A percentile compares a stretch with the other conserved stretches of the same genome.
phyloP scores from a whole-genome alignment of 208 protist species.

The Trypanosomatidae sp. region DNA sequence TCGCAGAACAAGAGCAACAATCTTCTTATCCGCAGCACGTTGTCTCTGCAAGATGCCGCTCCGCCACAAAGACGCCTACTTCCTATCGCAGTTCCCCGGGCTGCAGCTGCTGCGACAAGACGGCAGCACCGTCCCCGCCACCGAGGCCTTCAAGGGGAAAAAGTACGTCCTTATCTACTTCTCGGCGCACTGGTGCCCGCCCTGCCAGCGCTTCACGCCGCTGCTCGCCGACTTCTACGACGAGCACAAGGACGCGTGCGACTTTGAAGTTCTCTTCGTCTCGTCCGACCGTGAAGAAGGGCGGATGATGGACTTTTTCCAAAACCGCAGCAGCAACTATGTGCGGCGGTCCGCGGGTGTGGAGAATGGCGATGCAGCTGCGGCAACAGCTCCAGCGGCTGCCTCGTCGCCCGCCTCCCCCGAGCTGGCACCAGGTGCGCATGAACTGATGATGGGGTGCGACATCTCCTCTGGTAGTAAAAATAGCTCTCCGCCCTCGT shows the following conservation, averaged over 20 bases:
- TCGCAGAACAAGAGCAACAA: no score
- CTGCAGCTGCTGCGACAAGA: constrained; percentile 43
- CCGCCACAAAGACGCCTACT: constrained; percentile 13
- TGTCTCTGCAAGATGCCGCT: constrained; percentile 7
- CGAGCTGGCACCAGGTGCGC: no score
- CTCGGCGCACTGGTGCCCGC: constrained; percentile 80
- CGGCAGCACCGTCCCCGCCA: constrained; percentile 25
- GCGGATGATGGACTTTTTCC: constrained; percentile 66
- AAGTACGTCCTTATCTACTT: constrained; percentile 77
- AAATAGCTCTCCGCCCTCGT: no score
- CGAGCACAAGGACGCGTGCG: constrained; percentile 24
- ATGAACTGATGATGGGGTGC: no score
- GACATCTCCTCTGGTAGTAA: no score
- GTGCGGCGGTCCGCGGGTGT: constrained; percentile 17
- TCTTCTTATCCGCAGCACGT: no score
- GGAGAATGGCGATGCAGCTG: no score
- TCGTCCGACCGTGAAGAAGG: constrained; percentile 55
- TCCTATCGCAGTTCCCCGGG: constrained; percentile 26
- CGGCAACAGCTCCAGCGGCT: neutral
- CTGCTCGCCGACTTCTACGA: constrained; percentile 65
- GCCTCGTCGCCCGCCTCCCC: no score
- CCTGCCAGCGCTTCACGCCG: constrained; percentile 82
- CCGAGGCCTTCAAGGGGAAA: constrained; percentile 40
- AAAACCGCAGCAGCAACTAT: constrained; percentile 45
- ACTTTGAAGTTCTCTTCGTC: constrained; percentile 77